These are phyloP conservation scores for Cynara cardunculus DNA, from an alignment of 129 eudicot genomes.

Conservation along the genomic window DNA sequence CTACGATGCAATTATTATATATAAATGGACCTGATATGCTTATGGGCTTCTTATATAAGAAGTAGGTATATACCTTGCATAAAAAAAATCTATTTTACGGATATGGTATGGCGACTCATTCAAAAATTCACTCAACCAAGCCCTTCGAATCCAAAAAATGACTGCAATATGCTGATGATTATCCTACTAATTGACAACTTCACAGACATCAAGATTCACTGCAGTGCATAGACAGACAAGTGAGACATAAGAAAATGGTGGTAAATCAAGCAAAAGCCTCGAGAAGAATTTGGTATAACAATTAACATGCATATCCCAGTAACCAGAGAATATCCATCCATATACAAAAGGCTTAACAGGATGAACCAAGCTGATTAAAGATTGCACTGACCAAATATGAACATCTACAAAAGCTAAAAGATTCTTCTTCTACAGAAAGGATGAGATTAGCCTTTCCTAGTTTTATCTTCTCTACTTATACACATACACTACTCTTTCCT, in stretches of 20 bases:
- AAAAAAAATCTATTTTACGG: too few species aligned
- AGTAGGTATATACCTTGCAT: too few species aligned
- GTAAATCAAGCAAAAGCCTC: neutral
- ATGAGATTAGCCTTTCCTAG: slow-evolving; percentile 27
- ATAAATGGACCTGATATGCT: too few species aligned
- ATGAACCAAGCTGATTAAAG: neutral
- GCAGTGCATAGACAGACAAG: neutral
- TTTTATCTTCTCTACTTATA: slow-evolving; percentile 17
- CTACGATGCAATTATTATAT: too few species aligned
- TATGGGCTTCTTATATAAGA: too few species aligned
- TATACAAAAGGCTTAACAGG: slow-evolving; percentile 2
- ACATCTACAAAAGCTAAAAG: slow-evolving; percentile 12
- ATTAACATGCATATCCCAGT: neutral
- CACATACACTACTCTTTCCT: neutral
- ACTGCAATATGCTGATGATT: neutral
- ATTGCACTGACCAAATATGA: neutral
- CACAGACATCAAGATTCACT: neutral
- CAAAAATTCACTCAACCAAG: neutral
- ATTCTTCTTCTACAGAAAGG: slow-evolving; percentile 22
- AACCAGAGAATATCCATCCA: slow-evolving; percentile 6
- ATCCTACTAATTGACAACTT: neutral
- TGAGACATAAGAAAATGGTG: neutral
- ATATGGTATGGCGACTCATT: neutral
- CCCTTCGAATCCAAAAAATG: neutral
- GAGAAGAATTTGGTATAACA: neutral